These are phyloP conservation scores for Eleusine indica DNA, from an alignment of 176 grass and related monocot species.

Conservation along the genomic window DNA sequence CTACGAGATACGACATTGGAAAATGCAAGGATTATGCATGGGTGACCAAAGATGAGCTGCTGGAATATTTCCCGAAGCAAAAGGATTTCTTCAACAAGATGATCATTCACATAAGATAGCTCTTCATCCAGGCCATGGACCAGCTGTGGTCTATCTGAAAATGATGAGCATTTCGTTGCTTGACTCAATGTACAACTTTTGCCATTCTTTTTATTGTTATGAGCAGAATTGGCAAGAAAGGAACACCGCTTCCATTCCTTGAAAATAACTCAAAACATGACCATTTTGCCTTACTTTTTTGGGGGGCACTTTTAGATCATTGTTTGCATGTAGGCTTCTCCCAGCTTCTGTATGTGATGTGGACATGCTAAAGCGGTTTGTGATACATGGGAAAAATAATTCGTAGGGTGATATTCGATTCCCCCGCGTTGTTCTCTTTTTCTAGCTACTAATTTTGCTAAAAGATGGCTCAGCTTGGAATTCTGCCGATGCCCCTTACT, in stretches of 20 bases:
- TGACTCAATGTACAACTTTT: conserved; percentile 12
- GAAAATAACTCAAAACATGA: background rate
- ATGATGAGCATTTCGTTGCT: background rate
- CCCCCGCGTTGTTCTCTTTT: background rate
- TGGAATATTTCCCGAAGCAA: conserved; percentile 77
- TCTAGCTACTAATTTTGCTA: background rate
- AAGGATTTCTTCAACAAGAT: conserved; percentile 76
- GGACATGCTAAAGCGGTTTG: background rate
- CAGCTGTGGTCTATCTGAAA: background rate
- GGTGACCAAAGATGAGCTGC: conserved; percentile 93
- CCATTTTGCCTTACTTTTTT: conserved; percentile 11
- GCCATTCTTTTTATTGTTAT: background rate
- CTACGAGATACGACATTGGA: conserved; percentile 54
- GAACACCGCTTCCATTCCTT: background rate
- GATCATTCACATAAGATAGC: conserved; percentile 76
- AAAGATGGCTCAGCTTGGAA: conserved; percentile 9
- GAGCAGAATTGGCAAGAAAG: conserved; percentile 6
- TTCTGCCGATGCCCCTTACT: background rate
- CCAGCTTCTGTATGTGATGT: conserved; percentile 17
- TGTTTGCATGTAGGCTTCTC: conserved; percentile 19
- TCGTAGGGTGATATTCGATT: background rate
- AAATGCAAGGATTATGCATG: conserved; percentile 81
- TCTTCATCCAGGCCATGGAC: background rate
- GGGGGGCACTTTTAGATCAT: background rate
- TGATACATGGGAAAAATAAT: conserved; percentile 38